A percentile compares a stretch with the other conserved stretches of the same genome.
Evolutionary conservation across 805 yeast species (phyloP).

Genomic region (Yarrowia divulgata): DNA sequence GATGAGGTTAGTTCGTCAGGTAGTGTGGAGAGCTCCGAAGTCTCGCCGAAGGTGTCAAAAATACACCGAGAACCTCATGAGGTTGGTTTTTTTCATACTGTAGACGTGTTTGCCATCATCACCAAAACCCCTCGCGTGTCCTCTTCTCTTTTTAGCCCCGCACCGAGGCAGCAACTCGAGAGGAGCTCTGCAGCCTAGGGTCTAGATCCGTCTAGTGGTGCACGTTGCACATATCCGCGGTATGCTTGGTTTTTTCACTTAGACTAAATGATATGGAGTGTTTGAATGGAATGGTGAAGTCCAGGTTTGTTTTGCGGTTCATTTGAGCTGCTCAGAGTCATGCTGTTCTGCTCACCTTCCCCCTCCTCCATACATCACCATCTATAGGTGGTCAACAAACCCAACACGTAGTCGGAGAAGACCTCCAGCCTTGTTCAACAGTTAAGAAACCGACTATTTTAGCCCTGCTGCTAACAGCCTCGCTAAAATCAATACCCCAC

Average conservation of each 20-base stretch:
- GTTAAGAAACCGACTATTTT: background rate
- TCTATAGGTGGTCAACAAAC: background rate
- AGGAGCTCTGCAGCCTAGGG: constrained; percentile 10
- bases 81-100: background rate
- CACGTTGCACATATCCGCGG: constrained; percentile 8
- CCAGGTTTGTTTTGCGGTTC: background rate
- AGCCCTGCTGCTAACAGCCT: background rate
- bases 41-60: background rate
- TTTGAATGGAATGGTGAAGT: background rate
- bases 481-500: constrained; percentile 3
- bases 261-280: no score
- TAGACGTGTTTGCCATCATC: no score
- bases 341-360: background rate
- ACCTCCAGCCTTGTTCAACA: background rate
- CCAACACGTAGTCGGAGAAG: background rate
- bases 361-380: constrained; percentile 4
- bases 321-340: background rate
- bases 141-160: constrained; percentile 4
- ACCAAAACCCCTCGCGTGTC: background rate
- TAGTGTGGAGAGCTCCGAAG: background rate
- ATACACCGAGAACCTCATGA: background rate
- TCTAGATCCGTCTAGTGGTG: constrained; percentile 8
- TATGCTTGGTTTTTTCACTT: background rate
- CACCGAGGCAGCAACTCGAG: background rate
- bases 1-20: background rate